Base-by-base conservation (phyloP, 2,329 filamentous ascomycete species). In the Verticillium isaacii region DNA sequence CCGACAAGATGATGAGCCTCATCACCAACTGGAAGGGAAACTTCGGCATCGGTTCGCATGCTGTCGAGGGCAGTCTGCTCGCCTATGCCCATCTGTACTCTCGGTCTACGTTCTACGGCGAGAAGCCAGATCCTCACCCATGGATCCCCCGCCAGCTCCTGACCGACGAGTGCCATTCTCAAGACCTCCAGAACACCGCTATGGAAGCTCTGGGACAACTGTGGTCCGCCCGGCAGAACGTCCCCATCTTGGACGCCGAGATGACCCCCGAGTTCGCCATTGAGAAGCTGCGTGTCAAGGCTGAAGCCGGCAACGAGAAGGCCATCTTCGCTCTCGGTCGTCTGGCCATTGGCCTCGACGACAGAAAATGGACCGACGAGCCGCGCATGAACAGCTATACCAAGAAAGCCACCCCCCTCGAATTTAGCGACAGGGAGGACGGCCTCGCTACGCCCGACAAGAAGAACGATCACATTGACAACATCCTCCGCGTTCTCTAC, bases 251-350 rank as follows among this genome's bases (percentile, higher is more conserved):
- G 66, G 32, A 62, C 36, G 34, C 67, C 32, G 68, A 74, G 2
- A 73, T 72, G 32, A 64, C 60, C 1, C 68, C 76, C 4, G 73
- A 72, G 32, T 73, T 80, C 1, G 77, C 93, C 15, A 80, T 88
- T 29, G 82, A 88, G 19, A 84, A 86, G 7, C 78, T 97, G 0
- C 80, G 85, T 6, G 78, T 82, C 1, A 85, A 89, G 63, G 89
- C 91, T 11, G 95, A 93, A 71, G 87, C 90, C 62, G 90, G 92
- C 9, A 91, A 91, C 61, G 93, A 96, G 69, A 88, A 84, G 61
- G 90, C 94, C 0, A 94, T 97, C 58, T 75, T 85, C n/a, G 87
- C 91, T 2, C 79, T 98, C 5, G 95, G 95, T 0, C 84, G 90
- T 57, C 77, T 98, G 3, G 87, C 90, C 0, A 84, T 92, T 59